Percentiles rank a stretch among this genome's conserved stretches.
These are phyloP conservation scores for Metarhizium guizhouense DNA, from an alignment of 2,329 filamentous ascomycete genomes.

Conservation along the genomic window DNA sequence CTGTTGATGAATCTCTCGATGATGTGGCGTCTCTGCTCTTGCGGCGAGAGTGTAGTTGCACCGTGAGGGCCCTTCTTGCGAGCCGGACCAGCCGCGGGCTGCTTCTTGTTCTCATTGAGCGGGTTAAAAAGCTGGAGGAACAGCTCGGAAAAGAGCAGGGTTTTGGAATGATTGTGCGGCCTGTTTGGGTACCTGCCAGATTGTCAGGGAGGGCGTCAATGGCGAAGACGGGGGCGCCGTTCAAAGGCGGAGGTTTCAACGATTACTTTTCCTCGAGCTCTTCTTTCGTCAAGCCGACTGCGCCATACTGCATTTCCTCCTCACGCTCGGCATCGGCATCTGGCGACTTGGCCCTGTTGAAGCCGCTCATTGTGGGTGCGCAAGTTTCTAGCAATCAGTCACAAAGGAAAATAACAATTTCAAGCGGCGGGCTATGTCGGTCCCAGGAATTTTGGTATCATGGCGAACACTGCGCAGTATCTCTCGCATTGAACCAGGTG, in stretches of 20 bases:
- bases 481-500: too few relatives aligned
- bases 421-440: too few relatives aligned
- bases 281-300: constrained; percentile 26
- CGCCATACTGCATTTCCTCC: constrained; percentile 42
- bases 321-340: constrained; percentile 37
- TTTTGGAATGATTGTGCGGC: constrained; percentile 70
- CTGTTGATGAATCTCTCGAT: constrained; percentile 77
- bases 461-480: too few relatives aligned
- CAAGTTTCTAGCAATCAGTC: not conserved
- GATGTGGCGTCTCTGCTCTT: constrained; percentile 71
- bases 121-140: constrained; percentile 76
- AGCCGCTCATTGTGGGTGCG: not conserved
- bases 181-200: constrained; percentile 67
- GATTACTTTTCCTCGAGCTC: constrained; percentile 38
- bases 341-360: constrained; percentile 14
- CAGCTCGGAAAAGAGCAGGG: constrained; percentile 73
- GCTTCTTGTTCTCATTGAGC: constrained; percentile 67
- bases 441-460: too few relatives aligned
- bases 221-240: not conserved
- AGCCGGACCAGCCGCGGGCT: constrained; percentile 49
- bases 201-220: not conserved
- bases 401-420: not conserved
- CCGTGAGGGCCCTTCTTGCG: constrained; percentile 53
- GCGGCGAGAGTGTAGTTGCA: constrained; percentile 51
- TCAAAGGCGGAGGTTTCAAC: not conserved